Base-by-base conservation (phyloP, 169 alveolate genomes). In the Plasmodium vivax region DNA sequence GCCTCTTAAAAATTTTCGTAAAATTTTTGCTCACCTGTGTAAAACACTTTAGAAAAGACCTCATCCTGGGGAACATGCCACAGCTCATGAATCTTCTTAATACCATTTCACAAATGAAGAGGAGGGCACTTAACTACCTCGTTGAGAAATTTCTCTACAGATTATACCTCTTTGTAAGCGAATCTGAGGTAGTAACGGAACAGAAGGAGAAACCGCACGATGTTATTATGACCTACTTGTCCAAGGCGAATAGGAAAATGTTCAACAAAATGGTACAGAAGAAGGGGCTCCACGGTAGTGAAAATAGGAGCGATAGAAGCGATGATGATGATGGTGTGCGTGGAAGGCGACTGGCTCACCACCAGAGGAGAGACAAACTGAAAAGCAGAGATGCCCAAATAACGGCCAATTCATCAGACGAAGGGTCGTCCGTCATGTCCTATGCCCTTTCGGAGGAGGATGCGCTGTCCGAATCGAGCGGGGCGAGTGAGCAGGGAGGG, bases 1-100 rank as follows among this genome's bases (percentile, higher is more conserved):
- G 14, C 19, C 23, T 91, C 19, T 45, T 91, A 56, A 91, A 91
- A 38, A 68, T 30, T 16, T 43, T 71, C 75, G n/a, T 91, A 71
- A 91, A 91, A 81, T 91, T 82, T 91, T 41, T 91, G 23, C 62
- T 91, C 7, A 19, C 85, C 1, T 82, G 95, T 56, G 62, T 82
- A 32, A 8, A 79, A 62, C 32, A 23, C 16, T 88, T 88, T 77
- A 88, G 51, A 41, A 58, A 79, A 54, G 62, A 88, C 9, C 56
- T 88, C 62, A 9, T 88, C 41, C n/a, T 88, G 43, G 72, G 45
- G 19, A 79, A 88, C 30, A 79, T 88, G 32, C 58, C 41, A 6
- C 71, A 79, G 38, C 34, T 88, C 38, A 88, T 51, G 82, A 88
- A 88, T 41, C 88, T 88, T 9, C 73, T 88, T 14, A 79, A 88